These are phyloP conservation scores for Fusarium pseudocircinatum DNA, from an alignment of 2,329 filamentous ascomycete species.

Conservation along the genomic window DNA sequence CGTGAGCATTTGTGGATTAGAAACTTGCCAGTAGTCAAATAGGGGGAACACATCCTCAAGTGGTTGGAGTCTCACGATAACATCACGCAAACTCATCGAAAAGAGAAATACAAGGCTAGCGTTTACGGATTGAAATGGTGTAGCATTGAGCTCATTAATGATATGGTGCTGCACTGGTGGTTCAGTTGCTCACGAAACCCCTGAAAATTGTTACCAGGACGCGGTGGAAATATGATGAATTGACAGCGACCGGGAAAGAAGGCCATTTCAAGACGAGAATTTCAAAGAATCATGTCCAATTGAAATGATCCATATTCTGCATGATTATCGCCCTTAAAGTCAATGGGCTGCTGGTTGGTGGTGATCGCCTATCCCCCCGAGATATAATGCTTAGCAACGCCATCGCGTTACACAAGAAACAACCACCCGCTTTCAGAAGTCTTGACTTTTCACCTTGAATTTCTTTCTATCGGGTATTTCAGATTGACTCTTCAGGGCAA, in stretches of 20 bases:
- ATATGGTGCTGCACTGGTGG: too few relatives aligned
- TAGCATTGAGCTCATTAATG: too few relatives aligned
- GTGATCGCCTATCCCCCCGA: not conserved
- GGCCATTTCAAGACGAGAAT: not conserved
- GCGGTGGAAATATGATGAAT: not conserved
- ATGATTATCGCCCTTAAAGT: not conserved
- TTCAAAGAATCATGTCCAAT: not conserved
- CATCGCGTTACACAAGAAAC: not conserved
- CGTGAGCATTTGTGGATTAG: too few relatives aligned
- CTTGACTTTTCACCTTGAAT: not conserved
- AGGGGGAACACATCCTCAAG: not conserved
- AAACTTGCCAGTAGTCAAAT: too few relatives aligned
- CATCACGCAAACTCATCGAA: not conserved
- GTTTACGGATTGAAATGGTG: not conserved
- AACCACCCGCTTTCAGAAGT: not conserved
- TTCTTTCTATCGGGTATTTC: accelerated
- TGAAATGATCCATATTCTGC: too few relatives aligned
- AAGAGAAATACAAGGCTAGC: not conserved
- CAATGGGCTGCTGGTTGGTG: not conserved
- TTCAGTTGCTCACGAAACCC: not conserved
- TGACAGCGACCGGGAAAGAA: accelerated
- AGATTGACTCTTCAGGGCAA: not conserved
- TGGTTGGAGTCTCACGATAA: not conserved
- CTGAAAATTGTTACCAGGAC: not conserved
- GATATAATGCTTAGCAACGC: not conserved